phyloP scores from a whole-genome alignment of 2,329 filamentous ascomycete species.

The Periconia sp. region DNA sequence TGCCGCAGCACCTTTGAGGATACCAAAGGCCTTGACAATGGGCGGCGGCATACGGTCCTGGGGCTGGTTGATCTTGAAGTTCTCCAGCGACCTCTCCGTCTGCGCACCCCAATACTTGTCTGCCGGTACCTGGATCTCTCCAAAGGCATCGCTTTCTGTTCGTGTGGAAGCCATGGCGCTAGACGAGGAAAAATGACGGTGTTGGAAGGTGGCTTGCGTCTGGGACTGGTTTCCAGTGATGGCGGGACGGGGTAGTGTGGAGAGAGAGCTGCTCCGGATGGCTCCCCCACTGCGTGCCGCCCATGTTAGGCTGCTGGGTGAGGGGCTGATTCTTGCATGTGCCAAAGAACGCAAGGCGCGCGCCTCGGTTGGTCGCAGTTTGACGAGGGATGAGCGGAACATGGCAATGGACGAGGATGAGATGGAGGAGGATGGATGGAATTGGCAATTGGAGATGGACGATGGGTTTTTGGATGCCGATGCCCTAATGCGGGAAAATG shows the following conservation, averaged over 20 bases:
- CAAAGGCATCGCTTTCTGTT: slow-evolving; percentile 96
- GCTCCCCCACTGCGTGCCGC: slow-evolving; percentile 13
- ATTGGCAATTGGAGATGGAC: background rate
- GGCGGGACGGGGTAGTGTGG: slow-evolving; percentile 22
- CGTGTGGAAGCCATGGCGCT: slow-evolving; percentile 57
- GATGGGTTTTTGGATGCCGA: no score
- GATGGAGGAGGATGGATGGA: background rate
- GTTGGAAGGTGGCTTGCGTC: slow-evolving; percentile 17
- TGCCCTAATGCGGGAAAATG: no score
- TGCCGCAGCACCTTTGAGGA: slow-evolving; percentile 94
- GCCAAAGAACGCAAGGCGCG: slow-evolving; percentile 33
- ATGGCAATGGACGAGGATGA: slow-evolving; percentile 20
- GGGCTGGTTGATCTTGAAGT: slow-evolving; percentile 99
- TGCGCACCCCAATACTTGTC: slow-evolving; percentile 99
- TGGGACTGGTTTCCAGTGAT: slow-evolving; percentile 13
- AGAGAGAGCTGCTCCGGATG: slow-evolving; percentile 28
- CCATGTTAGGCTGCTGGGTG: slow-evolving; percentile 15
- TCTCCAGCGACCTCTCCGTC: slow-evolving; percentile 92
- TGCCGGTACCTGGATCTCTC: slow-evolving; percentile 85
- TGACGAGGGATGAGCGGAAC: slow-evolving; percentile 37
- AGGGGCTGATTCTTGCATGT: slow-evolving; percentile 40
- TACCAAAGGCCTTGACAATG: slow-evolving; percentile 90
- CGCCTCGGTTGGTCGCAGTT: slow-evolving; percentile 39
- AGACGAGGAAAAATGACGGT: slow-evolving; percentile 36
- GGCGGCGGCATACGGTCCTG: slow-evolving; percentile 97